Conservation (phyloP, 1,284 basidiomycete species). For the Quambalaria eucalypti region DNA sequence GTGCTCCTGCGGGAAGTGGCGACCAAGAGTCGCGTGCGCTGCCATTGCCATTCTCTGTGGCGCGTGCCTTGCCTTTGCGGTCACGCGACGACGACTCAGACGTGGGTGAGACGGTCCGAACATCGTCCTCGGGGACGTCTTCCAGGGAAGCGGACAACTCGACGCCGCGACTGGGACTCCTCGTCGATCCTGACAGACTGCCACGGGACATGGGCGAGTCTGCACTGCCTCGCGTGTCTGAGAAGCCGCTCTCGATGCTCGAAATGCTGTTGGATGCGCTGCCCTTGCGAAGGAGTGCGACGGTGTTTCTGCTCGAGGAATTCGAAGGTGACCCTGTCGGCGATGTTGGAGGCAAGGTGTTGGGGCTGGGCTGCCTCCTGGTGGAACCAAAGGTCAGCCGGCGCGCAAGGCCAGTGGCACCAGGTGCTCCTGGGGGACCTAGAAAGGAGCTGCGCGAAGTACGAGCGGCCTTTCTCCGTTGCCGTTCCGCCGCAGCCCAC, state of each 20-base stretch:
- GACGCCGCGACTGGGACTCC: slow-evolving; percentile 47
- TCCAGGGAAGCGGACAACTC: not conserved
- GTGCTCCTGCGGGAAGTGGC: not conserved
- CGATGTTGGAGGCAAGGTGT: not conserved
- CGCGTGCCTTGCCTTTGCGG: slow-evolving; percentile 21
- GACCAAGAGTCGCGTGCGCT: slow-evolving; percentile 20
- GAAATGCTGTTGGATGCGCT: not conserved
- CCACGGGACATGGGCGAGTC: slow-evolving; percentile 12
- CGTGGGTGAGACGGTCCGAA: not conserved
- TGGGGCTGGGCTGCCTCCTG: not conserved
- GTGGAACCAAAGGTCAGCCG: not conserved
- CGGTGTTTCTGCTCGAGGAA: not conserved
- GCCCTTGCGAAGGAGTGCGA: not conserved
- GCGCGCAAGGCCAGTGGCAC: not conserved
- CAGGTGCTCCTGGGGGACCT: not conserved
- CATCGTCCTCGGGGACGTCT: not conserved
- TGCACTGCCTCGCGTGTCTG: slow-evolving; percentile 19
- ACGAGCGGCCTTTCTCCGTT: slow-evolving; percentile 28
- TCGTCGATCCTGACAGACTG: no score
- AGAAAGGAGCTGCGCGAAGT: slow-evolving; percentile 7
- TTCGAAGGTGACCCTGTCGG: not conserved
- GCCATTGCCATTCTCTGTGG: slow-evolving; percentile 29
- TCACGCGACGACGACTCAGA: slow-evolving; percentile 36
- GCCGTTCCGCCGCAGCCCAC: slow-evolving; percentile 29
- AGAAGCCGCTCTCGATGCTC: not conserved